phyloP scores from a whole-genome alignment of 306 rosid species.

The Malus fusca region DNA sequence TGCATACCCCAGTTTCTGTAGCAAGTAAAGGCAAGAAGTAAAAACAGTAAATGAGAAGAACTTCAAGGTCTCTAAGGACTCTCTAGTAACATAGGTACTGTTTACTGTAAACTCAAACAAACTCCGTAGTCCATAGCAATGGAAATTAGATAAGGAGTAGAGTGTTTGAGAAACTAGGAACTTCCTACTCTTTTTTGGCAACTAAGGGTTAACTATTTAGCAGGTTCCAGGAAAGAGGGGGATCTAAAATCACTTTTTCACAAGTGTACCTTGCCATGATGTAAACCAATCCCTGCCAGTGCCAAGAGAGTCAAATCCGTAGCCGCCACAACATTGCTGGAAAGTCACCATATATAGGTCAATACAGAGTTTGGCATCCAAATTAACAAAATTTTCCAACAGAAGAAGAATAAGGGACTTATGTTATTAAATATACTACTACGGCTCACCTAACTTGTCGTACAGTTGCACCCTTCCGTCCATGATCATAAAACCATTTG shows the following conservation, averaged over 20 bases:
- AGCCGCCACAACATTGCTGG: conserved; percentile 95
- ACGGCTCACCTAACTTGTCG: conserved; percentile 90
- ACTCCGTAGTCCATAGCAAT: not conserved
- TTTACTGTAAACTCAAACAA: not conserved
- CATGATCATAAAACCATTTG: conserved; percentile 76
- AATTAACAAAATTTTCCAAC: not conserved
- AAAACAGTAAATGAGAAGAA: not conserved
- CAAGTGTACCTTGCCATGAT: conserved; percentile 61
- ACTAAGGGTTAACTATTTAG: not conserved
- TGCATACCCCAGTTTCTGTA: conserved; percentile 92
- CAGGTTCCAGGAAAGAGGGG: not conserved
- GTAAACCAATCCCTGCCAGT: conserved; percentile 89
- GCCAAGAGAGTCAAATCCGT: conserved; percentile 91
- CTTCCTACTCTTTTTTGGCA: not conserved
- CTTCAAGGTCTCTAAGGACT: not conserved
- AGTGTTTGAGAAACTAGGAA: not conserved
- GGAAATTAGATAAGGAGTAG: not conserved
- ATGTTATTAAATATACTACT: conserved; percentile 4
- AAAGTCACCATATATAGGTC: conserved; percentile 31
- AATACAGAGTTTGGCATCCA: conserved; percentile 10
- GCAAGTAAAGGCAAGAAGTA: conserved; percentile 8
- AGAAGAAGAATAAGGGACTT: conserved; percentile 1
- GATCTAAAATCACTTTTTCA: not conserved
- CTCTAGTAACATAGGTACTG: not conserved
- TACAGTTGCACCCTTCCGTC: conserved; percentile 91